These are phyloP conservation scores for Crucihimalaya himalaica DNA, from an alignment of 345 rosid genomes.

Conservation along the genomic window DNA sequence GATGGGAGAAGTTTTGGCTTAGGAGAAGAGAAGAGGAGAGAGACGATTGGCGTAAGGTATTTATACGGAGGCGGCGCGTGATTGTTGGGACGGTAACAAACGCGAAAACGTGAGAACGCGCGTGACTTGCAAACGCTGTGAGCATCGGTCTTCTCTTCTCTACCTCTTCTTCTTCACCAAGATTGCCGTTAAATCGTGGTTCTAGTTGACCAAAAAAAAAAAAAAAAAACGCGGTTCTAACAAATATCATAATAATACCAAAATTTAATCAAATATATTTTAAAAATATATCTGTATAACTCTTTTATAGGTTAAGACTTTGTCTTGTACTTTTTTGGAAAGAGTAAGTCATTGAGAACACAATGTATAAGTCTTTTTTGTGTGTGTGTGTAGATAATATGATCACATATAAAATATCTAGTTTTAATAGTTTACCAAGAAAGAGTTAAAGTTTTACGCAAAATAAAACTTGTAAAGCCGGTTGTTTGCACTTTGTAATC, in stretches of 20 bases:
- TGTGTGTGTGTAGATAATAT: too few relatives aligned
- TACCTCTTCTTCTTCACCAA: conserved; percentile 7
- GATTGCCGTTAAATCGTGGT: neutral
- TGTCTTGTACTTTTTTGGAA: neutral
- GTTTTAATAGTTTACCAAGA: too few relatives aligned
- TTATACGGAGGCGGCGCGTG: conserved; percentile 36
- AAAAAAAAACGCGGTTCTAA: too few relatives aligned
- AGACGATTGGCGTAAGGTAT: neutral
- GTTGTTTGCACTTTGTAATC: too few relatives aligned
- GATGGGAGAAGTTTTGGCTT: conserved; percentile 4
- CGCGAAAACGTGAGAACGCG: conserved; percentile 34
- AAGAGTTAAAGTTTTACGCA: too few relatives aligned
- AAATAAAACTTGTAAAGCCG: too few relatives aligned
- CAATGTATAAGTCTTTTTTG: too few relatives aligned
- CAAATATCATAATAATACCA: conserved; percentile 40
- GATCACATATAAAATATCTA: too few relatives aligned
- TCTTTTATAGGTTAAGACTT: neutral
- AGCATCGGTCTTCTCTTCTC: conserved; percentile 7
- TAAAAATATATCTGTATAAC: neutral
- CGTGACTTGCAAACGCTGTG: conserved; percentile 25
- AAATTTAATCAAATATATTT: neutral
- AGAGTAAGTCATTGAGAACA: too few relatives aligned
- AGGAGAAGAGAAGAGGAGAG: neutral
- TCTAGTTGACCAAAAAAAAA: too few relatives aligned
- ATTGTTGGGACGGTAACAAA: conserved; percentile 25